These are phyloP conservation scores for Pythium phragmitis DNA, from an alignment of 352 stramenopile species.

Conservation along the genomic window DNA sequence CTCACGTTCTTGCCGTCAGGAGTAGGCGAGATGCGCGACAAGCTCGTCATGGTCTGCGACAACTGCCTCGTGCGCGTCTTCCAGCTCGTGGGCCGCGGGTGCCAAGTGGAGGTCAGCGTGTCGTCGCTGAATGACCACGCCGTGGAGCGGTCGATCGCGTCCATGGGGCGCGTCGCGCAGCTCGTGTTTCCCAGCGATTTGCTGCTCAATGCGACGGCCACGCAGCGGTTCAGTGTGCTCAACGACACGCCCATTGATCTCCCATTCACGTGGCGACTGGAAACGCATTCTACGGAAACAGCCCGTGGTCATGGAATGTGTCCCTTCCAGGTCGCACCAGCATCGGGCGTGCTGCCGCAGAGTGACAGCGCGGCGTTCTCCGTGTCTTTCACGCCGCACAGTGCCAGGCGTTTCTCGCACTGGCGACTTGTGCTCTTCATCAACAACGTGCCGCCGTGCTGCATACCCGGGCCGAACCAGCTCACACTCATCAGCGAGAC, in stretches of 20 bases:
- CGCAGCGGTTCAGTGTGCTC: slow-evolving; percentile 45
- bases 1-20: slow-evolving; percentile 55
- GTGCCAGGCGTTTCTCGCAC: slow-evolving; percentile 16
- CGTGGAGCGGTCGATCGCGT: slow-evolving; percentile 43
- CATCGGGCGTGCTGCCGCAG: slow-evolving; percentile 39
- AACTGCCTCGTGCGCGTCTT: slow-evolving; percentile 80
- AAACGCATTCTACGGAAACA: background rate
- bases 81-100: slow-evolving; percentile 62
- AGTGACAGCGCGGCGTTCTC: slow-evolving; percentile 43
- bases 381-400: slow-evolving; percentile 41
- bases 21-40: slow-evolving; percentile 56
- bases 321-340: slow-evolving; percentile 42
- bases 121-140: slow-evolving; percentile 40
- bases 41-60: slow-evolving; percentile 82
- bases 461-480: slow-evolving; percentile 48
- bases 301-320: slow-evolving; percentile 11
- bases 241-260: slow-evolving; percentile 75
- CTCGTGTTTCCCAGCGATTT: slow-evolving; percentile 51
- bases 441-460: slow-evolving; percentile 49
- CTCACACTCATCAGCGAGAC: slow-evolving; percentile 33
- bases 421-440: slow-evolving; percentile 47
- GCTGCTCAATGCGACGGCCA: slow-evolving; percentile 30
- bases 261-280: slow-evolving; percentile 53
- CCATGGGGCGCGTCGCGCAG: slow-evolving; percentile 47
- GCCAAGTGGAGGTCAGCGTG: slow-evolving; percentile 61